Conservation (phyloP, 2,329 filamentous ascomycete genomes). For the Aspergillus viridinutans region DNA sequence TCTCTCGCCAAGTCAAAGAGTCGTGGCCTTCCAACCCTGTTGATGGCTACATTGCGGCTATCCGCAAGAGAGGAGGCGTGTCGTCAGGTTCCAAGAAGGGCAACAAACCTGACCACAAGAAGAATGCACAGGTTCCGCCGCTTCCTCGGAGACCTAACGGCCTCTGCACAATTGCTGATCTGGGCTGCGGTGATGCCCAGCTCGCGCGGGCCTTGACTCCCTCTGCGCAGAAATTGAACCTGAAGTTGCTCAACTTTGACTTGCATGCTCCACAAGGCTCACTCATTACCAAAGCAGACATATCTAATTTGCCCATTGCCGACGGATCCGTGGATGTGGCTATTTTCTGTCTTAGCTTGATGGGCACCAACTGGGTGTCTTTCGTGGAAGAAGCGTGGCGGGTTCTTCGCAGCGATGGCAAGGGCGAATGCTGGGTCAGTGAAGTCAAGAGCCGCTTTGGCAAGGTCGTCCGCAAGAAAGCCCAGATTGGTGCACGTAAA, state of each 20-base stretch:
- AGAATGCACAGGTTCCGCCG: slow-evolving; percentile 33
- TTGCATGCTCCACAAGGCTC: slow-evolving; percentile 67
- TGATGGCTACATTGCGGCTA: slow-evolving; percentile 72
- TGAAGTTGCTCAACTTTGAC: slow-evolving; percentile 81
- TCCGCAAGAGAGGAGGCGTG: slow-evolving; percentile 63
- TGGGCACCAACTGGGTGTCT: slow-evolving; percentile 98
- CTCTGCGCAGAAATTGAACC: slow-evolving; percentile 61
- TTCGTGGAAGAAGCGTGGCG: slow-evolving; percentile 96
- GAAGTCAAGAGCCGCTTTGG: slow-evolving; percentile 95
- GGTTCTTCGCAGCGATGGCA: slow-evolving; percentile 78
- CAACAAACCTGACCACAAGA: slow-evolving; percentile 32
- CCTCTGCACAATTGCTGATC: slow-evolving; percentile 75
- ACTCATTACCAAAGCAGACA: slow-evolving; percentile 83
- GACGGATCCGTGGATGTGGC: slow-evolving; percentile 77
- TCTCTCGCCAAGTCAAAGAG: slow-evolving; percentile 85
- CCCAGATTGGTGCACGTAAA: slow-evolving; percentile 35
- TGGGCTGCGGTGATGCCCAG: slow-evolving; percentile 89
- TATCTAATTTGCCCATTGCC: slow-evolving; percentile 72
- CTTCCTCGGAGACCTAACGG: slow-evolving; percentile 67
- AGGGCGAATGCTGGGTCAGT: slow-evolving; percentile 86
- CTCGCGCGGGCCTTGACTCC: slow-evolving; percentile 64
- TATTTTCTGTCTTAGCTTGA: slow-evolving; percentile 92
- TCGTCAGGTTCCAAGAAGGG: slow-evolving; percentile 37
- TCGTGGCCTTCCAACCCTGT: slow-evolving; percentile 96
- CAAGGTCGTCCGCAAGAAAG: slow-evolving; percentile 47